phyloP scores from a whole-genome alignment of 176 grass and related monocot genomes.

The Panicum miliaceum region DNA sequence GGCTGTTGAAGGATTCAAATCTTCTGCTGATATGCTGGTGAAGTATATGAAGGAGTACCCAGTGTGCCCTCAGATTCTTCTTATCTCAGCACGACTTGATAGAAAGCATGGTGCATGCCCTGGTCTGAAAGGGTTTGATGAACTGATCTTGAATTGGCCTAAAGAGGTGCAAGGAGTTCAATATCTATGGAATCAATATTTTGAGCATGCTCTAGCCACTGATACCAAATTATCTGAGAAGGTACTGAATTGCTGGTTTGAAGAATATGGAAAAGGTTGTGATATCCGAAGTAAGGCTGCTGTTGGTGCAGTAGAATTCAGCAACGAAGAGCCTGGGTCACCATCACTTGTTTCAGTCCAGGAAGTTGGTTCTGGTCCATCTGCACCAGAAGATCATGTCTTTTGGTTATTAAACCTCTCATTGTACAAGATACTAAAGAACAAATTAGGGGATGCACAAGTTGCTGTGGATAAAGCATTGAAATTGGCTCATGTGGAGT shows the following conservation, averaged over 20 bases:
- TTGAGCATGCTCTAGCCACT: conserved; percentile 62
- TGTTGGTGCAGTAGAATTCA: conserved; percentile 29
- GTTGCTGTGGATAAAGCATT: conserved; percentile 73
- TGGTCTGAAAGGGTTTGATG: conserved; percentile 72
- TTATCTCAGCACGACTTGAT: conserved; percentile 61
- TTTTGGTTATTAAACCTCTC: conserved; percentile 81
- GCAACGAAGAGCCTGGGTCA: conserved; percentile 31
- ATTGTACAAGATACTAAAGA: conserved; percentile 61
- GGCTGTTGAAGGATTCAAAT: conserved; percentile 64
- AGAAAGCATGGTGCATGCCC: conserved; percentile 47
- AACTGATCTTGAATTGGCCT: conserved; percentile 69
- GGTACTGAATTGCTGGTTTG: conserved; percentile 68
- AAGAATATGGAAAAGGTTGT: conserved; percentile 51
- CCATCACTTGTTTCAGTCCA: conserved; percentile 30
- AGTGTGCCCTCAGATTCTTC: conserved; percentile 71
- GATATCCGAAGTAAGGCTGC: conserved; percentile 32
- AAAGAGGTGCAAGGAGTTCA: conserved; percentile 80
- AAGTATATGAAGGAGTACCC: conserved; percentile 88
- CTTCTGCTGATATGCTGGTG: conserved; percentile 63
- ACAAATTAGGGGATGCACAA: conserved; percentile 68
- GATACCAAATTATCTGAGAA: conserved; percentile 68
- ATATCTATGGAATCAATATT: conserved; percentile 90
- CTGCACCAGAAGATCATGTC: conserved; percentile 59
- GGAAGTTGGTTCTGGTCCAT: conserved; percentile 44
- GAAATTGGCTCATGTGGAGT: conserved; percentile 51